phyloP scores from a whole-genome alignment of 345 rosid species.

The Brassica incana region DNA sequence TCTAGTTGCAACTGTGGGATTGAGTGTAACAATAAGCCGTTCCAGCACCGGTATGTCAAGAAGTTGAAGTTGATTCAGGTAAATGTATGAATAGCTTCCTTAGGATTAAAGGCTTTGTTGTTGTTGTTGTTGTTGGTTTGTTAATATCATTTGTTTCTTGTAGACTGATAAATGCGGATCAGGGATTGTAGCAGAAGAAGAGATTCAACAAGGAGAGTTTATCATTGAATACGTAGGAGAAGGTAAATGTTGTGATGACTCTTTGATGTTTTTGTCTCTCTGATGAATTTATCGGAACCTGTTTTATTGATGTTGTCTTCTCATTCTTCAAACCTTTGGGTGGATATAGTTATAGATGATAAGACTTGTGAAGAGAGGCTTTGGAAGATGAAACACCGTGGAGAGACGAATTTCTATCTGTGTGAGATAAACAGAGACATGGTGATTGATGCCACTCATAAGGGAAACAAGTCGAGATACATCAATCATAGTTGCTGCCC shows the following conservation, averaged over 20 bases:
- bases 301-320: constrained; percentile 4
- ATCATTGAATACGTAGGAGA: constrained; percentile 98
- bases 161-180: constrained; percentile 98
- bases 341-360: constrained; percentile 85
- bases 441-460: constrained; percentile 98
- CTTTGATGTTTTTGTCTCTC: constrained; percentile 17
- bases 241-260: constrained; percentile 51
- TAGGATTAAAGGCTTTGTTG: not conserved
- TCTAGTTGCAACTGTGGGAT: constrained; percentile 89
- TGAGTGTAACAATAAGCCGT: constrained; percentile 84
- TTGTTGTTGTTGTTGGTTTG: constrained; percentile 2
- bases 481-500: constrained; percentile 97
- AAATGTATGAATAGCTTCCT: constrained; percentile 14
- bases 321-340: not conserved
- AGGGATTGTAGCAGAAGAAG: constrained; percentile 91
- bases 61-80: constrained; percentile 92
- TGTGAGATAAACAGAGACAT: constrained; percentile 96
- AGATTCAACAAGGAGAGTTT: constrained; percentile 82
- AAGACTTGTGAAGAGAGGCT: constrained; percentile 98
- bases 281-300: not conserved
- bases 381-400: constrained; percentile 93
- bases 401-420: constrained; percentile 92
- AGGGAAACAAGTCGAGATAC: constrained; percentile 97
- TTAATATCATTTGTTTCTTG: constrained; percentile 43
- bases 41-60: constrained; percentile 82